Conservation (phyloP, 2,329 filamentous ascomycete genomes). For the Nannizzia gypsea region DNA sequence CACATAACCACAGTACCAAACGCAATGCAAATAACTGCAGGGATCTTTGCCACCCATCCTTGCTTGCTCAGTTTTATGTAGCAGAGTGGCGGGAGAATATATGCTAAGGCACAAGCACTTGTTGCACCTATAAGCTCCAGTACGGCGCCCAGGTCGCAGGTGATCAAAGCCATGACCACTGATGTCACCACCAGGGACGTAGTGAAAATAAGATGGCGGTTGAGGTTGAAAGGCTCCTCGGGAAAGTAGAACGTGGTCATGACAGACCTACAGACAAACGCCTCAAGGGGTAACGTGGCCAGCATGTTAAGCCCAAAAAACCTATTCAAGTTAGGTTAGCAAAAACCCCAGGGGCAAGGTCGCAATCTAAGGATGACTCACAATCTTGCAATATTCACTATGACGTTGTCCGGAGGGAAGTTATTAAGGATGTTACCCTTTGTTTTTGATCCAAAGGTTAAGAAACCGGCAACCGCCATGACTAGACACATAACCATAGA, state of each 20-base stretch:
- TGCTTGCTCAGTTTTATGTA: conserved; percentile 83
- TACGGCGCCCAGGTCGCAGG: conserved; percentile 85
- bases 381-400: conserved; percentile 90
- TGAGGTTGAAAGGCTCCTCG: conserved; percentile 64
- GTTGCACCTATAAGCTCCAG: conserved; percentile 96
- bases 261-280: conserved; percentile 93
- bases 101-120: conserved; percentile 84
- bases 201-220: conserved; percentile 76
- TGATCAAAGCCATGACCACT: conserved; percentile 66
- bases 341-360: neutral
- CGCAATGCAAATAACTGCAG: conserved; percentile 56
- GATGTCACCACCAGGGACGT: conserved; percentile 69
- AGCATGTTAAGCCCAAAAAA: conserved; percentile 99
- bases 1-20: conserved; percentile 74
- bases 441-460: conserved; percentile 85
- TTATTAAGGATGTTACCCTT: conserved; percentile 97
- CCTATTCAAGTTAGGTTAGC: conserved; percentile 20
- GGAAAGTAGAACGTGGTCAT: conserved; percentile 78
- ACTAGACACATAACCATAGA: conserved; percentile 84
- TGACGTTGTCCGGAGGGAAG: conserved; percentile 76
- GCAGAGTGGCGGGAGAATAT: conserved; percentile 87
- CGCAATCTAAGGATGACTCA: conserved; percentile 23
- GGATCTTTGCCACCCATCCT: conserved; percentile 61
- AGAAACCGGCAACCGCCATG: conserved; percentile 79
- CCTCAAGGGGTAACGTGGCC: conserved; percentile 88